Evolutionary conservation across 768 basidiomycete genomes (phyloP).

Genomic region (Russula compacta): DNA sequence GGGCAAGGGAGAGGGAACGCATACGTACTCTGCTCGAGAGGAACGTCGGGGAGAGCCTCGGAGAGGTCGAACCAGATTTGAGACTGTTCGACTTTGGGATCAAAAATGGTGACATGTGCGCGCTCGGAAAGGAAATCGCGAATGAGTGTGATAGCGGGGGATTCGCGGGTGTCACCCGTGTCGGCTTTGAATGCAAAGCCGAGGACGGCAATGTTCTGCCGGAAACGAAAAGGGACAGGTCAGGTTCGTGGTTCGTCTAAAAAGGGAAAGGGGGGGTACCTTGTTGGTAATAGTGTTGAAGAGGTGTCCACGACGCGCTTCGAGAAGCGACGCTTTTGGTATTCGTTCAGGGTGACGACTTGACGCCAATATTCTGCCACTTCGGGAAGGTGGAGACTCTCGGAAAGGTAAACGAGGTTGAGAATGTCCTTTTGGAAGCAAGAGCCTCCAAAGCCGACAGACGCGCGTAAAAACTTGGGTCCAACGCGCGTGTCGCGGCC

Average conservation of each 20-base stretch:
- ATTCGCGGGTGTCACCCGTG: conserved; percentile 98
- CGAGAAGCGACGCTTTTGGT: conserved; percentile 94
- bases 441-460: conserved; percentile 94
- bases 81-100: conserved; percentile 74
- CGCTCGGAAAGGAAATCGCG: conserved; percentile 88
- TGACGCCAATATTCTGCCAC: conserved; percentile 97
- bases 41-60: conserved; percentile 55
- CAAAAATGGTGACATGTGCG: conserved; percentile 81
- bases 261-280: conserved; percentile 33
- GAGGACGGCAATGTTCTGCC: conserved; percentile 83
- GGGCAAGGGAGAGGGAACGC: neutral
- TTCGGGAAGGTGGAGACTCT: conserved; percentile 90
- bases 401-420: conserved; percentile 95
- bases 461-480: conserved; percentile 89
- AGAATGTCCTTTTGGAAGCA: conserved; percentile 99
- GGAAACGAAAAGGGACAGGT: neutral
- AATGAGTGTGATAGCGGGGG: conserved; percentile 88
- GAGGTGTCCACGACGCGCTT: conserved; percentile 94
- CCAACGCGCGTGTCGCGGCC: conserved; percentile 91
- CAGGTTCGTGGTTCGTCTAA: neutral
- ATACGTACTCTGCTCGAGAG: conserved; percentile 57
- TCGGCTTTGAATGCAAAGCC: conserved; percentile 99
- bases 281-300: conserved; percentile 98
- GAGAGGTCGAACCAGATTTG: conserved; percentile 83
- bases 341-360: conserved; percentile 97